phyloP scores from a whole-genome alignment of 1,284 basidiomycete species.

The Irpex lacteus region DNA sequence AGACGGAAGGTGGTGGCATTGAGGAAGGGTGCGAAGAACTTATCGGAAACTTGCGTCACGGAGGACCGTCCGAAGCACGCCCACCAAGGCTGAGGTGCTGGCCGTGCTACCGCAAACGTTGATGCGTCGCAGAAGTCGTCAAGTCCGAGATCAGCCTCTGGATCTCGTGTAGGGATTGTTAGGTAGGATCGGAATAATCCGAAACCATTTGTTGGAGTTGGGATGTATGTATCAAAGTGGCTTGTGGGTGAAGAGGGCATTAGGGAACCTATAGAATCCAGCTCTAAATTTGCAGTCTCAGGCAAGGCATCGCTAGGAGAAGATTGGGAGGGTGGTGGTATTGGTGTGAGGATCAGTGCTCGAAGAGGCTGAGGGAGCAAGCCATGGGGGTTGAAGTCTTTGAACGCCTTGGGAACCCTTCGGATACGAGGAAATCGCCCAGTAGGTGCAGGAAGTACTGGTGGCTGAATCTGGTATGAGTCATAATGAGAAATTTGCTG shows the following conservation, averaged over 20 bases:
- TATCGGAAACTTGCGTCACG: not conserved
- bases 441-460: not conserved
- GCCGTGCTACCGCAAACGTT: not conserved
- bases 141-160: not conserved
- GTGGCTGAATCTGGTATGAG: not conserved
- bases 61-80: not conserved
- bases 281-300: too few relatives aligned
- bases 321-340: not conserved
- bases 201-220: not conserved
- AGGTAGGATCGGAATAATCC: conserved; percentile 6
- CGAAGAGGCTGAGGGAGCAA: not conserved
- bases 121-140: conserved; percentile 1
- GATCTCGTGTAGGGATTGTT: not conserved
- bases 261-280: not conserved
- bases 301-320: not conserved
- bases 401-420: not conserved
- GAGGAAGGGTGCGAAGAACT: conserved; percentile 5
- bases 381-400: not conserved
- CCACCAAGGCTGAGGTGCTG: not conserved
- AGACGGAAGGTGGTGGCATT: conserved; percentile 11
- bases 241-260: not conserved
- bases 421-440: not conserved
- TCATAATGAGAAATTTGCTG: too few relatives aligned
- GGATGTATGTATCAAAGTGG: not conserved
- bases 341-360: not conserved